Evolutionary conservation across 345 rosid genomes (phyloP).

Genomic region (Arabis hirsuta): DNA sequence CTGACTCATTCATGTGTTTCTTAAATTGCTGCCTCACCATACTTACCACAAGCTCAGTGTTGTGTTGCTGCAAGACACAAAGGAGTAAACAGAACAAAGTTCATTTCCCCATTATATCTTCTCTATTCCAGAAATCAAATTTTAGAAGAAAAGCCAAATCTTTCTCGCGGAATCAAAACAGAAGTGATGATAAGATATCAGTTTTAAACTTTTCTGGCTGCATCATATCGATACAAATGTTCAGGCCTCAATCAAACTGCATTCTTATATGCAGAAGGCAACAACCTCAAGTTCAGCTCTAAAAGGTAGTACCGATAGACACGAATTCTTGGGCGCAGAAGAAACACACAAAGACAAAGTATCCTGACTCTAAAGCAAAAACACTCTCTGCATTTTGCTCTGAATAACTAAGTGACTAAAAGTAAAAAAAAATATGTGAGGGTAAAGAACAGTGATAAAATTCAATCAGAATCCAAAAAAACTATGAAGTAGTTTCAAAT

Average conservation of each 20-base stretch:
- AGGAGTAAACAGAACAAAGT: constrained; percentile 5
- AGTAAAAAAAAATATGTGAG: neutral
- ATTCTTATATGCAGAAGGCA: neutral
- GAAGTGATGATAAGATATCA: neutral
- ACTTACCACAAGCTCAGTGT: constrained; percentile 72
- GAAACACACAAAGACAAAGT: neutral
- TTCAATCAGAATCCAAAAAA: neutral
- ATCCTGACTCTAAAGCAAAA: neutral
- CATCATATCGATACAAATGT: constrained; percentile 15
- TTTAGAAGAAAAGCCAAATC: constrained; percentile 5
- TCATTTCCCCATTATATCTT: neutral
- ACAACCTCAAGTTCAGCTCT: neutral
- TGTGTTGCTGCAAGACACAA: constrained; percentile 71
- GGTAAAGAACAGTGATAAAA: neutral
- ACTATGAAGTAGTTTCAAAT: neutral
- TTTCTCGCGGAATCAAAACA: constrained; percentile 7
- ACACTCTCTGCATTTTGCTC: neutral
- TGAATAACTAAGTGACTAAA: neutral
- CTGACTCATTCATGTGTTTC: constrained; percentile 78
- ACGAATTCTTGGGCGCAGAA: neutral
- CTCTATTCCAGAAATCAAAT: constrained; percentile 4
- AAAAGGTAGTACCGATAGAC: neutral
- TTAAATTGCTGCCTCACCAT: constrained; percentile 92
- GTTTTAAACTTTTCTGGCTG: constrained; percentile 4
- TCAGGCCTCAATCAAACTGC: constrained; percentile 7